phyloP scores from a whole-genome alignment of 306 rosid species.

The Hippophae gyantsensis region DNA sequence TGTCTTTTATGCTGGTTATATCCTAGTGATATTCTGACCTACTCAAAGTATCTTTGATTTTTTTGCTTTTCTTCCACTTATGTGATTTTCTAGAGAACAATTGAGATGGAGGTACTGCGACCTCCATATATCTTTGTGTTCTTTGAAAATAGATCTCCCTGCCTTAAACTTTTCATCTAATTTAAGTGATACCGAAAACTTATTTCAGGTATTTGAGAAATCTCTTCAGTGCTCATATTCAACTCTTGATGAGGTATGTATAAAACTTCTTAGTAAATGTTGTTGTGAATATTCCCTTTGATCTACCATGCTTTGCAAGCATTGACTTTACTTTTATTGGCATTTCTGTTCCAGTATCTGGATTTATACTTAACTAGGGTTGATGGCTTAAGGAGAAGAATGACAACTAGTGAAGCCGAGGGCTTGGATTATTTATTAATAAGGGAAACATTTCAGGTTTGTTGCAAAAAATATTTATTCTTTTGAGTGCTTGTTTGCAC shows the following conservation, averaged over 20 bases:
- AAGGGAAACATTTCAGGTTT: constrained; percentile 82
- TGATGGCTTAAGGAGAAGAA: constrained; percentile 89
- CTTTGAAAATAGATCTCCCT: background rate
- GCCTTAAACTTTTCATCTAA: constrained; percentile 3
- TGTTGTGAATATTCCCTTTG: constrained; percentile 6
- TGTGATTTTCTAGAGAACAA: no score
- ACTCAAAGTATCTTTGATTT: no score
- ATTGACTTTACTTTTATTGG: constrained; percentile 15
- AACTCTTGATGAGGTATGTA: constrained; percentile 62
- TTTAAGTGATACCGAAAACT: constrained; percentile 11
- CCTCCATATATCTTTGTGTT: constrained; percentile 1
- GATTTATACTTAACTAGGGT: constrained; percentile 80
- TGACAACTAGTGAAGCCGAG: constrained; percentile 31
- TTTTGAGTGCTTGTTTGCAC: no score
- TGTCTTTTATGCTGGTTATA: no score
- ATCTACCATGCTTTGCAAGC: background rate
- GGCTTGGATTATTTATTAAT: constrained; percentile 43
- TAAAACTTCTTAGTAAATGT: background rate
- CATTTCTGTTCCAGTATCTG: constrained; percentile 49
- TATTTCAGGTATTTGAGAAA: constrained; percentile 68
- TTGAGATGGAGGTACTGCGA: background rate
- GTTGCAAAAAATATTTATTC: constrained; percentile 1
- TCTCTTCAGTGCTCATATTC: constrained; percentile 60
- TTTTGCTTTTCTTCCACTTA: no score
- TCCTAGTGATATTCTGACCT: no score